Percentiles rank a stretch among this genome's conserved stretches.
phyloP scores from a whole-genome alignment of 495 filamentous ascomycete species.

The Monascus purpureus region DNA sequence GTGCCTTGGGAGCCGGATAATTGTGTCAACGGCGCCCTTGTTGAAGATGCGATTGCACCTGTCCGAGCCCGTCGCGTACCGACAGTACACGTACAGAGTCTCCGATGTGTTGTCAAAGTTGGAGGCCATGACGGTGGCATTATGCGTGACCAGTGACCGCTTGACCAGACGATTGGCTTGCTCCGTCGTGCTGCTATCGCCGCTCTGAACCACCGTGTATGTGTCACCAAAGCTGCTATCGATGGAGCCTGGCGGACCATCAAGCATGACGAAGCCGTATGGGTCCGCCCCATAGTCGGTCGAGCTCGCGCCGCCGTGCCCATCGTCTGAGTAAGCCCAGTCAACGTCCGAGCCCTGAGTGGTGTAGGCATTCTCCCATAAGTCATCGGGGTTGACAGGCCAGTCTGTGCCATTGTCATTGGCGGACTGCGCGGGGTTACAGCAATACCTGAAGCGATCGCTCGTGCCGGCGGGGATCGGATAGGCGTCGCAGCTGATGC shows the following conservation, averaged over 20 bases:
- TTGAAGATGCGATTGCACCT: no score
- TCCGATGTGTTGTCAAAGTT: conserved; percentile 16
- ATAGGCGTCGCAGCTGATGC: no score
- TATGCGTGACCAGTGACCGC: conserved; percentile 12
- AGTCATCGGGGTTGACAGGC: conserved; percentile 16
- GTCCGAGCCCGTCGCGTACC: conserved; percentile 8
- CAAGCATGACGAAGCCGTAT: conserved; percentile 23
- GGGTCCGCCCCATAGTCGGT: conserved; percentile 13
- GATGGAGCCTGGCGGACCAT: conserved; percentile 16
- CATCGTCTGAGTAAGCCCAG: conserved; percentile 8
- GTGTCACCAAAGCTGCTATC: conserved; percentile 11
- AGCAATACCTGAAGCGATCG: conserved; percentile 8
- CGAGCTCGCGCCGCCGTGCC: conserved; percentile 6
- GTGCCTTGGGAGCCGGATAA: no score
- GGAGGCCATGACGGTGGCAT: conserved; percentile 12
- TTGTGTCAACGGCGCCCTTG: no score
- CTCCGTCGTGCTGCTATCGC: no score
- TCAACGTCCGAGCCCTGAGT: conserved; percentile 6
- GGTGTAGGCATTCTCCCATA: conserved; percentile 13
- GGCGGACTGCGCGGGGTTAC: conserved; percentile 11
- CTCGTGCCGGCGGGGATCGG: conserved; percentile 1
- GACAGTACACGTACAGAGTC: conserved; percentile 15
- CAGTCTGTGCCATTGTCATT: no score
- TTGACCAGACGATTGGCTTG: conserved; percentile 7
- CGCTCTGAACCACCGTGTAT: conserved; percentile 10